These are phyloP conservation scores for Dendrothele bispora DNA, from an alignment of 768 basidiomycete species.

Conservation along the genomic window DNA sequence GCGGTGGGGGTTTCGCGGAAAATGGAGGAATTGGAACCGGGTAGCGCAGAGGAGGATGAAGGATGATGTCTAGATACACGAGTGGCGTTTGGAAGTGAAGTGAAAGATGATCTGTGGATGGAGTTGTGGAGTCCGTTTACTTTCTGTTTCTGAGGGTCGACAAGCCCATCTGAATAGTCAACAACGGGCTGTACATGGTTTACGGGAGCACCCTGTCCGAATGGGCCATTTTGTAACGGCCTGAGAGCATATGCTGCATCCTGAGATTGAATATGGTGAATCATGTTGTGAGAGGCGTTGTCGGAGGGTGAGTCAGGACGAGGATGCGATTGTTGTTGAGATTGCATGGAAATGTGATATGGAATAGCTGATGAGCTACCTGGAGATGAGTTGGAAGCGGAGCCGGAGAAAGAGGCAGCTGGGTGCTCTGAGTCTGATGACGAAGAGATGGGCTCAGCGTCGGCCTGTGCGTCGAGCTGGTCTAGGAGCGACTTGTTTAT, in stretches of 20 bases:
- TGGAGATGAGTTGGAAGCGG: constrained; percentile 55
- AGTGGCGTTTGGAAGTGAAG: constrained; percentile 41
- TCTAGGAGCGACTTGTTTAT: constrained; percentile 85
- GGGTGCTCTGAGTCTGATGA: constrained; percentile 51
- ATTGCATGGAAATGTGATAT: constrained; percentile 50
- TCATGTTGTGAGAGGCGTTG: constrained; percentile 32
- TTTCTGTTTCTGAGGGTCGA: constrained; percentile 33
- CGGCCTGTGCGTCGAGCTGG: constrained; percentile 80
- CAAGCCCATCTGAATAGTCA: constrained; percentile 39
- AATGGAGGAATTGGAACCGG: constrained; percentile 29
- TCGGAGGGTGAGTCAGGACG: constrained; percentile 53
- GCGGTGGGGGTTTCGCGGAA: constrained; percentile 32
- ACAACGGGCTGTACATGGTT: constrained; percentile 37
- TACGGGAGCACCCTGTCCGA: constrained; percentile 31
- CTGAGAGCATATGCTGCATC: constrained; percentile 35
- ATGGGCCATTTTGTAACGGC: constrained; percentile 30
- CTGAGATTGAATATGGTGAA: constrained; percentile 32
- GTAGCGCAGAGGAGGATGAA: constrained; percentile 30
- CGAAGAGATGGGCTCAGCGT: constrained; percentile 66
- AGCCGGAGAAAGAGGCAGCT: constrained; percentile 45
- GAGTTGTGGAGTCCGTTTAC: constrained; percentile 33
- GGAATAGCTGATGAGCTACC: constrained; percentile 54
- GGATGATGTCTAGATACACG: constrained; percentile 23
- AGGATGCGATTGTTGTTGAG: constrained; percentile 37
- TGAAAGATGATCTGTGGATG: constrained; percentile 33